phyloP scores from a whole-genome alignment of 2,329 filamentous ascomycete genomes.

The Exophiala calicioides region DNA sequence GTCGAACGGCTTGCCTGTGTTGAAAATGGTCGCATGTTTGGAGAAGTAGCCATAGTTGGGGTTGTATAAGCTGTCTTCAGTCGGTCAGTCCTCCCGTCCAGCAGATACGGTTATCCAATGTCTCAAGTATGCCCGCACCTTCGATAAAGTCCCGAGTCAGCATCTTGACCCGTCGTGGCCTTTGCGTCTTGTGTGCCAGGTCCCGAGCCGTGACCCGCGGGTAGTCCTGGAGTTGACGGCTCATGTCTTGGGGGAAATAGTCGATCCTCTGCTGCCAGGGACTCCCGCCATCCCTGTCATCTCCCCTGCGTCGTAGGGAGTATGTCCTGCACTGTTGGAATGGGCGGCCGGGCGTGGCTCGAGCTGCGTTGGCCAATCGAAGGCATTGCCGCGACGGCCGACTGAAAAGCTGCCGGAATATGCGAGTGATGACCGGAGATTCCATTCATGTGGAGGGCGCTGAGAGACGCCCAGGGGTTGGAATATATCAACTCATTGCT shows the following conservation, averaged over 20 bases:
- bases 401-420: slow-evolving; percentile 83
- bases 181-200: slow-evolving; percentile 68
- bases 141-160: slow-evolving; percentile 96
- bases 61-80: slow-evolving; percentile 85
- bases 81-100: slow-evolving; percentile 3
- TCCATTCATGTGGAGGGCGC: slow-evolving; percentile 65
- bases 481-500: neutral
- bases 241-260: slow-evolving; percentile 72
- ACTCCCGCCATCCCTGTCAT: slow-evolving; percentile 59
- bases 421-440: slow-evolving; percentile 71
- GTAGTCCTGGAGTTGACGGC: slow-evolving; percentile 76
- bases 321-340: slow-evolving; percentile 39
- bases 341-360: slow-evolving; percentile 14
- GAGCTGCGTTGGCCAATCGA: slow-evolving; percentile 35
- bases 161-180: slow-evolving; percentile 92
- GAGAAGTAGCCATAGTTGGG: slow-evolving; percentile 95
- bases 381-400: slow-evolving; percentile 66
- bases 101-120: neutral
- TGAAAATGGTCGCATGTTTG: slow-evolving; percentile 95
- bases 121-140: slow-evolving; percentile 53
- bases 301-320: slow-evolving; percentile 39
- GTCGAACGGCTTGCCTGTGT: slow-evolving; percentile 84
- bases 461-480: slow-evolving; percentile 1
- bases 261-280: slow-evolving; percentile 84
- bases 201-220: slow-evolving; percentile 83